Percentiles rank a stretch among this genome's conserved stretches.
Evolutionary conservation across 2,329 filamentous ascomycete species (phyloP).

Genomic region (Calonectria pseudoturangicola): DNA sequence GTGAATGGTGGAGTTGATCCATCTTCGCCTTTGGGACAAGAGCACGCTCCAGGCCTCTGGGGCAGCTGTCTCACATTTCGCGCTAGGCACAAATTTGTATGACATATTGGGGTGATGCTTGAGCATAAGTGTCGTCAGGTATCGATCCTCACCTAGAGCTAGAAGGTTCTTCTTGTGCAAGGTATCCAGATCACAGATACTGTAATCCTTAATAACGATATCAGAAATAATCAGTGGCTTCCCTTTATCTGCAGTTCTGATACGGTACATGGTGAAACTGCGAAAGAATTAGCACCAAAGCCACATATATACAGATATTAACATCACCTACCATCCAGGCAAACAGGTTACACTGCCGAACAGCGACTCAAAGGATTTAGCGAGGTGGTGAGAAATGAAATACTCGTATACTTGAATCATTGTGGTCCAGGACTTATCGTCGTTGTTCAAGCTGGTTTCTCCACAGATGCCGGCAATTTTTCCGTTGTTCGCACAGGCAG

Average conservation of each 20-base stretch:
- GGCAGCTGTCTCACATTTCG: slow-evolving; percentile 93
- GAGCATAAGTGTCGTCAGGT: slow-evolving; percentile 96
- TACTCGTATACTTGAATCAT: slow-evolving; percentile 99
- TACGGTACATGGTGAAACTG: slow-evolving; percentile 99
- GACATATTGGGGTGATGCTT: slow-evolving; percentile 97
- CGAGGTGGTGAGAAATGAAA: slow-evolving; percentile 97
- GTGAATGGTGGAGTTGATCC: slow-evolving; percentile 99
- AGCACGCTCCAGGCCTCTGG: slow-evolving; percentile 95
- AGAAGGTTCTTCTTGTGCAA: slow-evolving; percentile 97
- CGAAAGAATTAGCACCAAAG: slow-evolving; percentile 59
- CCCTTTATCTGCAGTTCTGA: slow-evolving; percentile 94
- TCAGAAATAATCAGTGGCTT: slow-evolving; percentile 96
- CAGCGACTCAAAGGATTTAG: slow-evolving; percentile 97
- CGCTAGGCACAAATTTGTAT: slow-evolving; percentile 95
- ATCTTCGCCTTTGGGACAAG: slow-evolving; percentile 95
- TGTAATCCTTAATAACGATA: slow-evolving; percentile 89
- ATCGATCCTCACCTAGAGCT: slow-evolving; percentile 96
- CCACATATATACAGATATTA: too few relatives aligned
- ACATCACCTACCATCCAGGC: slow-evolving; percentile 91
- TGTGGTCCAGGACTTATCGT: slow-evolving; percentile 96
- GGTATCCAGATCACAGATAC: slow-evolving; percentile 91
- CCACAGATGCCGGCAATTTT: slow-evolving; percentile 98
- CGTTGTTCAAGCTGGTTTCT: slow-evolving; percentile 96
- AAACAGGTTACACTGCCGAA: slow-evolving; percentile 99
- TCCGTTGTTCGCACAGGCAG: slow-evolving; percentile 92